Evolutionary conservation across 192 early-diverging fungal species (phyloP).

Genomic region (Linnemannia elongata): DNA sequence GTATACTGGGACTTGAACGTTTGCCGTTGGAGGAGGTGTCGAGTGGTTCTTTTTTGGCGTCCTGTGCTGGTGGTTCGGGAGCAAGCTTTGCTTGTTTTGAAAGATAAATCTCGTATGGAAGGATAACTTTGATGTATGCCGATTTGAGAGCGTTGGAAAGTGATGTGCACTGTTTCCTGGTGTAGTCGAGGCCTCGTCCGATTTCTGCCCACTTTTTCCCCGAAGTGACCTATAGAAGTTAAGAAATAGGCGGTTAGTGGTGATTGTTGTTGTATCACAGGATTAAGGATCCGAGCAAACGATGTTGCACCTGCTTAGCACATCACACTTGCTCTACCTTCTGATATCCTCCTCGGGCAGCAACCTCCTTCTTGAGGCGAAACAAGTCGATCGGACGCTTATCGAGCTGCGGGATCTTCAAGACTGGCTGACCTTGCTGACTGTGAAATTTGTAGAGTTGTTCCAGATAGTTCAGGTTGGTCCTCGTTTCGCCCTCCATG

Average conservation of each 20-base stretch:
- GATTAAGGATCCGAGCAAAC: background rate
- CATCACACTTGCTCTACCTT: conserved; percentile 57
- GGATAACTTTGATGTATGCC: conserved; percentile 73
- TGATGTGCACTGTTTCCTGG: conserved; percentile 79
- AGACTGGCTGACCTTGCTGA: conserved; percentile 79
- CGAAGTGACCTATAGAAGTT: conserved; percentile 68
- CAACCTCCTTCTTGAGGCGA: conserved; percentile 86
- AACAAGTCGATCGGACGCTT: conserved; percentile 89
- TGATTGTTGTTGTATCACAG: background rate
- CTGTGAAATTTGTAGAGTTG: conserved; percentile 92
- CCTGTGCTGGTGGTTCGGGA: conserved; percentile 13
- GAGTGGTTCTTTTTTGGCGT: conserved; percentile 12
- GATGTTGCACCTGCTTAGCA: background rate
- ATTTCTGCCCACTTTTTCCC: conserved; percentile 91
- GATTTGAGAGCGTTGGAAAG: conserved; percentile 81
- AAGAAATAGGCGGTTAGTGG: background rate
- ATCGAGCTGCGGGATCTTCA: conserved; percentile 86
- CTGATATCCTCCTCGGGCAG: conserved; percentile 79
- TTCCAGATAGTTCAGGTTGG: conserved; percentile 90
- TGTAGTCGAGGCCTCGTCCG: conserved; percentile 78
- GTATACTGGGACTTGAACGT: background rate
- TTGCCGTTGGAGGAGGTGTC: conserved; percentile 18
- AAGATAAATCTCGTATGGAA: conserved; percentile 79
- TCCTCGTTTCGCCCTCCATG: conserved; percentile 90
- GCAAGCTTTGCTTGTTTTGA: conserved; percentile 59